Evolutionary conservation across 225 moss, liverwort and hornwort genomes (phyloP), one percentile per base, ranked within the genome.

Genomic region (Marchantia polymorpha): DNA sequence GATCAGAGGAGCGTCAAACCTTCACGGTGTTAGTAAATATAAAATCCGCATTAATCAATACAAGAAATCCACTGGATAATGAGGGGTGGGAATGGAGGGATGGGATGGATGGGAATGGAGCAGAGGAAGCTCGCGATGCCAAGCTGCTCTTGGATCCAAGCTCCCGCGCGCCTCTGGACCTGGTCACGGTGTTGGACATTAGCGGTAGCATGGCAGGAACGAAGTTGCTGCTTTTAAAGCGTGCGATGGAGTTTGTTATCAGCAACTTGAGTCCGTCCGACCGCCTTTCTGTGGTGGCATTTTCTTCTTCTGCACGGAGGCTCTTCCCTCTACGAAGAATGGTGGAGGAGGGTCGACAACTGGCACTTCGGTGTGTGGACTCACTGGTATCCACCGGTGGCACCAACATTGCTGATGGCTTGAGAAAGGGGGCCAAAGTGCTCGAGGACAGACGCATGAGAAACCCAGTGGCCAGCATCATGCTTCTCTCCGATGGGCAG

Each of bases 181-280:
- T 88, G 12, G 85, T 88, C 9, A 88, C 88, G 0, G 88, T 88
- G 22, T 50, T 88, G 23, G 88, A 88, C 75, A 68, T 86, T 22
- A 88, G 88, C 52, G 85, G 85, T 23, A 88, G 88, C 83, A 88
- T 88, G 88, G 81, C 85, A 54, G 88, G 88, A 1, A 88, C 81
- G 30, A 88, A 88, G 75, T 79, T 88, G 49, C 19, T 73, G 13
- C 83, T 88, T 63, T 17, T 88, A 51, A 88, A 88, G 85, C 75
- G 83, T 59, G 88, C 88, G 2, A 88, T 88, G 88, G 85, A 80
- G 11, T 88, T 88, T 65, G 85, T 88, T 15, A 88, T 88, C 60
- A 81, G 83, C 29, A 83, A 85, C 64, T 79, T 88, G 65, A 88
- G 83, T 58, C 73, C 81, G 11, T 78, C 79, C 16, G 88, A 88